Evolutionary conservation across 306 rosid genomes (phyloP), one percentile per base, ranked within the genome.

Genomic region (Gastrolobium bilobum): DNA sequence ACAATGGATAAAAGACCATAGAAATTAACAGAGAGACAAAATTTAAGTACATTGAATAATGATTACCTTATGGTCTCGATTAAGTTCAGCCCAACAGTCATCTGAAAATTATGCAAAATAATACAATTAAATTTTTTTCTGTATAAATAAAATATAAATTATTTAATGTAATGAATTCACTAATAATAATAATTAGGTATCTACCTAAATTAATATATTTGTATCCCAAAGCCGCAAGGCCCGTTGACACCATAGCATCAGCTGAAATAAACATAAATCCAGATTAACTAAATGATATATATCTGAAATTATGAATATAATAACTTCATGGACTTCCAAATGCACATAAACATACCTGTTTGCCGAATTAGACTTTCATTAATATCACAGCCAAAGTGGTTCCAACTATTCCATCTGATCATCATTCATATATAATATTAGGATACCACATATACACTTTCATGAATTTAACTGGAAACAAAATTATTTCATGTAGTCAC

Each of bases 1-100:
- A 4, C 54, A 48, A 11, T 31, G 2, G 26, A 53, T 8, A 53
- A 20, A 53, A 54, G 60, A 7, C 1, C 10, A 62, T 8, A 48
- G 1, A 20, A 62, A 62, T 48, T 48, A 48, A 47, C 0, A 1
- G 14, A 10, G 20, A 46, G 56, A 31, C 26, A 44, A 37, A 10
- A 11, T 30, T 7, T 7, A 15, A 35, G 11, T 4, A 5, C 4
- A 13, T 14, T 42, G 14, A 13, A 65, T 7, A 11, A 34, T 68
- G 4, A 52, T 5, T 75, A 89, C 96, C 88, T 83, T 5, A 9
- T 83, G 13, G 37, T 89, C 89, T 81, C 93, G 68, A 13, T 86
- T 48, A 11, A 79, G 86, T 60, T 91, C 90, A 0, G 86, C 97
- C 97, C 93, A 91, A 50, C 93, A 91, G 34, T 91, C 97, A 88